A percentile compares a stretch with the other conserved stretches of the same genome.
Conservation (phyloP, 495 filamentous ascomycete species). For the Neurospora hispaniola region DNA sequence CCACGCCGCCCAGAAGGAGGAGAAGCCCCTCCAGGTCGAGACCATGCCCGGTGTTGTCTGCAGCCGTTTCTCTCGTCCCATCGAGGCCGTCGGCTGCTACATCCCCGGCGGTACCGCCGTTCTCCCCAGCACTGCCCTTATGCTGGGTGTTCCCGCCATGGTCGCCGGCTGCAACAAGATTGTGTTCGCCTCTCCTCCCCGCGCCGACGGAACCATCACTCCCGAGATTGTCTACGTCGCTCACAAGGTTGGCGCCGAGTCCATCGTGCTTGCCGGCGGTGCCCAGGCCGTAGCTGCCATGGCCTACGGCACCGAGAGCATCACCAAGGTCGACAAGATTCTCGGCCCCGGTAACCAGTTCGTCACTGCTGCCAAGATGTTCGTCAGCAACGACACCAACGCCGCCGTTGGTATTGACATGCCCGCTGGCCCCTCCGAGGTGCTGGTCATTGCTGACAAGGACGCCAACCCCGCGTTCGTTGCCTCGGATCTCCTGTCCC, state of each 20-base stretch:
- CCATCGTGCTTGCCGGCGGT: constrained; percentile 89
- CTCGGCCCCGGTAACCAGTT: constrained; percentile 97
- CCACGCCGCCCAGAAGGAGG: constrained; percentile 79
- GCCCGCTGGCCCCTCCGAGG: constrained; percentile 94
- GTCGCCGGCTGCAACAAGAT: constrained; percentile 97
- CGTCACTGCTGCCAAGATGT: constrained; percentile 97
- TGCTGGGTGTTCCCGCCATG: constrained; percentile 95
- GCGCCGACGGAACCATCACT: constrained; percentile 79
- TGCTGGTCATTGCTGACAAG: constrained; percentile 90
- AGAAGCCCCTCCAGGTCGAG: constrained; percentile 70
- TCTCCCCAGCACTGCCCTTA: constrained; percentile 88
- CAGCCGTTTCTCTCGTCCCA: constrained; percentile 84
- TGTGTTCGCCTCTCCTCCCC: constrained; percentile 82
- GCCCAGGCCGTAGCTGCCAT: constrained; percentile 91
- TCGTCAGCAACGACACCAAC: constrained; percentile 89
- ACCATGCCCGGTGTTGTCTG: constrained; percentile 97
- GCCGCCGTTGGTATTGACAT: constrained; percentile 95
- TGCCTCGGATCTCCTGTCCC: constrained; percentile 83
- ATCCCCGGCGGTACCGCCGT: constrained; percentile 94
- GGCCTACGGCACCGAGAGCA: constrained; percentile 72
- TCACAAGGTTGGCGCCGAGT: constrained; percentile 90
- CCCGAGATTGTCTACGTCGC: constrained; percentile 98
- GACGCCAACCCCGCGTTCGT: constrained; percentile 88
- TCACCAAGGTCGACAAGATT: constrained; percentile 98
- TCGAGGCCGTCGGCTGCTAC: constrained; percentile 90